Base-by-base conservation (phyloP, 129 eudicot genomes). In the Solidago caesia region DNA sequence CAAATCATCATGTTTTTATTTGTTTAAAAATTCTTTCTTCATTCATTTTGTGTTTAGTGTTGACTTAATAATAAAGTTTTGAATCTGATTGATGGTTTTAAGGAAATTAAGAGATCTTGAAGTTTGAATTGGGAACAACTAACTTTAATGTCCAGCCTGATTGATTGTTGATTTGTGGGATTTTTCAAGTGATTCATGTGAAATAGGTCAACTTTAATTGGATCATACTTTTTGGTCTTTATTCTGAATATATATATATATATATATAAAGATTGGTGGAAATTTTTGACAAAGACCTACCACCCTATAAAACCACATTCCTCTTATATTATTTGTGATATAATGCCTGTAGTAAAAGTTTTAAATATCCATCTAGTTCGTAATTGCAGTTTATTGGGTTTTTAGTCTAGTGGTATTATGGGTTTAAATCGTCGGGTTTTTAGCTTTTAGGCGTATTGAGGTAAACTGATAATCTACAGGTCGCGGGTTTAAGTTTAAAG, bases 171-270 rank as follows among this genome's bases (percentile, higher is more conserved):
- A 67, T 67, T 76, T 76, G 57, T 76, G 67, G 67, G 44, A 44
- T 76, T 67, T 53, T 76, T 76, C 74, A 56, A 48, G 68, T 44
- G 48, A 76, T 67, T 67, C 60, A 76, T 67, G 74, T 77, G 69
- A 67, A n/a, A 8, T n/a, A 57, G n/a, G 80, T 76, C 74, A 76
- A 67, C 68, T 57, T 58, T 76, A 60, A 67, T 56, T 21, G 76
- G 67, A 57, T 58, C 67, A 72, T 71, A 41, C 52, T 41, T 8
- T 42, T 11, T 63, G 3, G 21, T 63, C 11, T 39, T 63, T 63
- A 39, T 11, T 10, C 1, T 13, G 5, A 29, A 29, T 29, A 29
- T 29, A 29, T 29, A 33, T 33, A 33, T 33, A 33, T 21, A 33
- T 33, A 71, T n/a, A 8, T 47, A 53, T 53, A 70, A 49, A 70